These are phyloP conservation scores for Aspergillus hiratsukae DNA, from an alignment of 2,329 filamentous ascomycete genomes.

Conservation along the genomic window DNA sequence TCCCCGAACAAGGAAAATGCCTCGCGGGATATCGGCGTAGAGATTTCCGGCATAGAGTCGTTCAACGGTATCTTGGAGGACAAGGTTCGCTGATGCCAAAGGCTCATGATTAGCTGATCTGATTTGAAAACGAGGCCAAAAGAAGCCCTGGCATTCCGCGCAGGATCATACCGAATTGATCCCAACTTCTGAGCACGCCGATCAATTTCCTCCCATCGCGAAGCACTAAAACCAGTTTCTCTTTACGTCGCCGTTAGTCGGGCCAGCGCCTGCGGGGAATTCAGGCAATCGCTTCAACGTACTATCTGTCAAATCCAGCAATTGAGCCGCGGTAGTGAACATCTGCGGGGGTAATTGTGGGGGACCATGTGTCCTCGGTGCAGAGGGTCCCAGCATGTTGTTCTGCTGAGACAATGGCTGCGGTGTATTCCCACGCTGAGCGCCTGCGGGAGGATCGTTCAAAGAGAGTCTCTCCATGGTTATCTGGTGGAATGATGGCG, in stretches of 20 bases:
- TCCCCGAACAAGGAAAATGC: constrained; percentile 86
- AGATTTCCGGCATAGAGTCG: constrained; percentile 71
- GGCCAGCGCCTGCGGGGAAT: no score
- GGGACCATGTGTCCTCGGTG: constrained; percentile 33
- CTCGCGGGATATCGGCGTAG: constrained; percentile 80
- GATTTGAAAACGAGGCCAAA: background rate
- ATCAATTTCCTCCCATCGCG: constrained; percentile 92
- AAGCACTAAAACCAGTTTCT: constrained; percentile 89
- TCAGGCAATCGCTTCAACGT: constrained; percentile 39
- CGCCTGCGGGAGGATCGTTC: constrained; percentile 28
- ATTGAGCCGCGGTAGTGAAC: constrained; percentile 95
- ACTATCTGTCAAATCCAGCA: constrained; percentile 97
- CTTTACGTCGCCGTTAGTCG: constrained; percentile 45
- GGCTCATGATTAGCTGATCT: background rate
- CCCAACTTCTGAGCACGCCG: constrained; percentile 90
- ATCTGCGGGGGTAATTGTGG: constrained; percentile 70
- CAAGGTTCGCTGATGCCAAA: constrained; percentile 69
- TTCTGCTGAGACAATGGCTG: constrained; percentile 23
- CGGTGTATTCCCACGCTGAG: constrained; percentile 25
- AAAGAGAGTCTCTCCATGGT: constrained; percentile 36
- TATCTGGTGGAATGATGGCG: constrained; percentile 7
- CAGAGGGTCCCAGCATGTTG: constrained; percentile 24
- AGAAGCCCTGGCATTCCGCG: background rate
- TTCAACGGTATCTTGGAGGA: constrained; percentile 89
- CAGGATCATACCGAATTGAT: constrained; percentile 77